phyloP scores from a whole-genome alignment of 2,329 filamentous ascomycete species.

The Aureobasidium subglaciale region DNA sequence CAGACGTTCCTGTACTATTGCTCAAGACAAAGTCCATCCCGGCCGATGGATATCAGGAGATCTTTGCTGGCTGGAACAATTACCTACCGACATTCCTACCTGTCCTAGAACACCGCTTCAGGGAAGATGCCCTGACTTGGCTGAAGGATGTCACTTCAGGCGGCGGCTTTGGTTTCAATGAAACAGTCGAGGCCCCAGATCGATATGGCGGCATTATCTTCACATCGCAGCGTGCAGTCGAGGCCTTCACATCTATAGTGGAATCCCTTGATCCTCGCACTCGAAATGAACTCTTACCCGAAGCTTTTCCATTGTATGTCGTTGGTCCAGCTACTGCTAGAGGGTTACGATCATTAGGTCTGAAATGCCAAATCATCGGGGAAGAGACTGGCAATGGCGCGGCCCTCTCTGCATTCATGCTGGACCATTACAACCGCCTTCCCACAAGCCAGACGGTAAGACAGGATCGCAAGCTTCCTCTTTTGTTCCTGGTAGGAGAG shows the following conservation, averaged over 20 bases:
- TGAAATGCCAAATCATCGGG: conserved; percentile 59
- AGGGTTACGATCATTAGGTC: conserved; percentile 53
- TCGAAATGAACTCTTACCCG: conserved; percentile 33
- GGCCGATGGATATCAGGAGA: conserved; percentile 63
- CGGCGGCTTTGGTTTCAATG: conserved; percentile 36
- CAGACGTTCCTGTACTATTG: conserved; percentile 54
- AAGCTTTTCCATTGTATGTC: conserved; percentile 61
- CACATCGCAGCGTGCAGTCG: conserved; percentile 76
- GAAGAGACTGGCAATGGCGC: conserved; percentile 81
- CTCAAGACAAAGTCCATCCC: conserved; percentile 72
- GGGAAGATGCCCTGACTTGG: conserved; percentile 49
- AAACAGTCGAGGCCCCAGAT: conserved; percentile 23
- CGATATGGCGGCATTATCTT: conserved; percentile 73
- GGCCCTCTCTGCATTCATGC: conserved; percentile 67
- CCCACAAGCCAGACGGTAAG: conserved; percentile 24
- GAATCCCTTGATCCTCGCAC: conserved; percentile 38
- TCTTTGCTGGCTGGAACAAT: conserved; percentile 44
- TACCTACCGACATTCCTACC: conserved; percentile 67
- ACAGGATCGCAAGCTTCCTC: conserved; percentile 45
- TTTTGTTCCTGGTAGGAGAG: conserved; percentile 87
- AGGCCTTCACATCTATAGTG: conserved; percentile 63
- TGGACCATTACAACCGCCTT: conserved; percentile 61
- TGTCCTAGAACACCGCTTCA: conserved; percentile 65
- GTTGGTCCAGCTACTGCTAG: conserved; percentile 76
- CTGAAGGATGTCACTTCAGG: conserved; percentile 47